Evolutionary conservation across 305 asterid genomes (phyloP).

Genomic region (Andrographis paniculata): DNA sequence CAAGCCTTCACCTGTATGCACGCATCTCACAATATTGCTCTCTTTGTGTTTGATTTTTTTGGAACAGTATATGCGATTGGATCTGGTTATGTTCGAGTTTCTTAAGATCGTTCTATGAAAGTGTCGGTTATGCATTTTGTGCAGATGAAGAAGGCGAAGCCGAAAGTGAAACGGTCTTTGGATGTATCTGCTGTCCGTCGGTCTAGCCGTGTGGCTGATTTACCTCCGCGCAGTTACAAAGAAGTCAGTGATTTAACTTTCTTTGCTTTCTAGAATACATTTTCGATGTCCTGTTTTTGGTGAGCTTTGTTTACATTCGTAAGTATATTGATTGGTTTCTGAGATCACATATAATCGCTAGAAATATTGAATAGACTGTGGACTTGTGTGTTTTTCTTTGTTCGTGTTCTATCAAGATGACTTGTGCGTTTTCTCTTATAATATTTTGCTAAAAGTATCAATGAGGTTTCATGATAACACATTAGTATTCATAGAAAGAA

Average conservation of each 20-base stretch:
- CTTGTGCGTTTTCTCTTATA: too few species aligned
- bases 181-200: conserved; percentile 42
- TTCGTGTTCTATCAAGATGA: too few species aligned
- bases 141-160: conserved; percentile 62
- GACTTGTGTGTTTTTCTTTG: too few species aligned
- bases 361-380: too few species aligned
- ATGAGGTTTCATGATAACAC: too few species aligned
- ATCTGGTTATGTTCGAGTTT: neutral
- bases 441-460: too few species aligned
- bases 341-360: too few species aligned
- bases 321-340: too few species aligned
- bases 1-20: conserved; percentile 45
- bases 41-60: neutral
- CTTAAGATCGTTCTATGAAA: too few species aligned
- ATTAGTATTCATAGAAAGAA: too few species aligned
- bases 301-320: neutral
- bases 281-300: neutral
- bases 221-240: conserved; percentile 53
- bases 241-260: conserved; percentile 29
- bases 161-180: conserved; percentile 27
- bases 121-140: too few species aligned
- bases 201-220: conserved; percentile 50
- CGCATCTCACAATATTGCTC: neutral
- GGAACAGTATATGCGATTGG: neutral
- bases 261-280: neutral